phyloP scores from a whole-genome alignment of 2,329 filamentous ascomycete genomes.

The Rhexocercosporidium sp. region DNA sequence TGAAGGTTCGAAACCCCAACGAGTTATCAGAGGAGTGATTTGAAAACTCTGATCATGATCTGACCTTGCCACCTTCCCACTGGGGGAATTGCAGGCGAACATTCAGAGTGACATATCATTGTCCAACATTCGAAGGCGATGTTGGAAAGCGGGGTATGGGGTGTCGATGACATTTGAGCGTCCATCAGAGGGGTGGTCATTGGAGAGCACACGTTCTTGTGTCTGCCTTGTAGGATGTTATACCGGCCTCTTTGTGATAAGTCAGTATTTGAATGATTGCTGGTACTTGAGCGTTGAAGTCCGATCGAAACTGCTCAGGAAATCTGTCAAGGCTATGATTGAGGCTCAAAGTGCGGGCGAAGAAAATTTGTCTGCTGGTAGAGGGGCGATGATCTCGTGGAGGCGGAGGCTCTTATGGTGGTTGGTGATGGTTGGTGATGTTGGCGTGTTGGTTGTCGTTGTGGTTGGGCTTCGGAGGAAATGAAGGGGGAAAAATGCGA shows the following conservation, averaged over 20 bases:
- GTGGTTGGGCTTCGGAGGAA: background rate
- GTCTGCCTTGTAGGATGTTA: background rate
- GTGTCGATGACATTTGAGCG: background rate
- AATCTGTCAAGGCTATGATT: background rate
- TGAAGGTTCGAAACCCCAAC: background rate
- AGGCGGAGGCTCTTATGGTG: conserved; percentile 4
- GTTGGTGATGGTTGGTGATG: background rate
- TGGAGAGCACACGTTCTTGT: background rate
- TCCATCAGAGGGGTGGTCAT: background rate
- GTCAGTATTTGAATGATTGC: background rate
- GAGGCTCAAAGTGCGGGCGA: background rate
- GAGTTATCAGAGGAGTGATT: no score
- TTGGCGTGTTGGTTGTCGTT: background rate
- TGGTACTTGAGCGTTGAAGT: background rate
- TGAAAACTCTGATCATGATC: background rate
- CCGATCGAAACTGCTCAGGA: background rate
- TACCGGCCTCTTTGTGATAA: background rate
- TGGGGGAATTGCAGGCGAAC: background rate
- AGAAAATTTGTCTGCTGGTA: background rate
- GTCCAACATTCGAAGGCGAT: background rate
- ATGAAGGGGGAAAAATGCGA: background rate
- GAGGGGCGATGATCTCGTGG: background rate
- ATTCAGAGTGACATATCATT: background rate
- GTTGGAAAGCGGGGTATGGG: background rate
- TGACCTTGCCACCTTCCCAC: background rate